Evolutionary conservation across 2,329 filamentous ascomycete genomes (phyloP).

Genomic region (Colletotrichum horii): DNA sequence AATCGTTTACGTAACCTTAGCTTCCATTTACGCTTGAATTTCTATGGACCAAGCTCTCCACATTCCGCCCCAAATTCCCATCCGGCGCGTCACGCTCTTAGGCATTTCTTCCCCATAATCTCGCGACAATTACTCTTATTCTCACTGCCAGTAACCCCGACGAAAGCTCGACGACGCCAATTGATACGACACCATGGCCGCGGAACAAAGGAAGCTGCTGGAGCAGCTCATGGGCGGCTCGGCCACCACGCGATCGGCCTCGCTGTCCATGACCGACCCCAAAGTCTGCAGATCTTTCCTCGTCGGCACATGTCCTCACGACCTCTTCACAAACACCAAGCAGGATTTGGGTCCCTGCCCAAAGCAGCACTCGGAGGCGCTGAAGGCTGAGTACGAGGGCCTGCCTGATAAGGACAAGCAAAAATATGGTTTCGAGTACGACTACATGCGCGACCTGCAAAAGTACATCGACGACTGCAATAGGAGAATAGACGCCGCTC

Average conservation of each 20-base stretch:
- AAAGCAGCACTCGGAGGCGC: conserved; percentile 84
- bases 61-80: conserved; percentile 9
- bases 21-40: not conserved
- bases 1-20: conserved; percentile 12
- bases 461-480: conserved; percentile 98
- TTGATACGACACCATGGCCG: conserved; percentile 70
- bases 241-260: conserved; percentile 74
- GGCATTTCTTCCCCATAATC: not conserved
- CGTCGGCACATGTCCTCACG: conserved; percentile 42
- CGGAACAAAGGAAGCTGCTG: conserved; percentile 97
- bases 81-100: conserved; percentile 10
- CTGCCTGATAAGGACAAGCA: conserved; percentile 74
- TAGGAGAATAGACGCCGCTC: conserved; percentile 86
- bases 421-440: conserved; percentile 89
- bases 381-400: conserved; percentile 87
- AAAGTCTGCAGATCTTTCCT: conserved; percentile 26
- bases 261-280: conserved; percentile 84
- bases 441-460: conserved; percentile 95
- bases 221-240: conserved; percentile 93
- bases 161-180: not conserved
- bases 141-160: not conserved
- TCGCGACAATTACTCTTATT: not conserved
- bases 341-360: conserved; percentile 92
- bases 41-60: conserved; percentile 8
- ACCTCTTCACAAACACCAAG: conserved; percentile 99